Conservation (phyloP, 2,329 filamentous ascomycete genomes). For the Xylaria arbuscula region DNA sequence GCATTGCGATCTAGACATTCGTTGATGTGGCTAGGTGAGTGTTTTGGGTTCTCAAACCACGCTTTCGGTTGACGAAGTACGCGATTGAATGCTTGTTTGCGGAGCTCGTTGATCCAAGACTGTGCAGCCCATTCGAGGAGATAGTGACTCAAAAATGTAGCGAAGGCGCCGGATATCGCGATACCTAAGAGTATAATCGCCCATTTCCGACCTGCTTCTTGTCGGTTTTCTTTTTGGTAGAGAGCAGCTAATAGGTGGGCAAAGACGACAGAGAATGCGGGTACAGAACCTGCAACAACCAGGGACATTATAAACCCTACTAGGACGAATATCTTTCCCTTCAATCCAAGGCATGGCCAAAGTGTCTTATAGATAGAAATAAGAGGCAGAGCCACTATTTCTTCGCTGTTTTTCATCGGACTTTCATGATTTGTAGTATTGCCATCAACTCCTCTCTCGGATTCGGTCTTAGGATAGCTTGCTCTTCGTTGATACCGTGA, state of each 20-base stretch:
- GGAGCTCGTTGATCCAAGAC: conserved; percentile 79
- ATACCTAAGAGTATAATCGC: conserved; percentile 76
- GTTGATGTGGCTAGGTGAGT: conserved; percentile 71
- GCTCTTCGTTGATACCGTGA: conserved; percentile 3
- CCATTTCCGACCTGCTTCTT: conserved; percentile 69
- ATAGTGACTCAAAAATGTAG: conserved; percentile 75
- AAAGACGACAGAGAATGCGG: conserved; percentile 81
- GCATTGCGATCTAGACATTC: conserved; percentile 82
- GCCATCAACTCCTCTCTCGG: background rate
- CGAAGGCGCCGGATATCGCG: conserved; percentile 72
- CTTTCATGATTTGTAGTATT: background rate
- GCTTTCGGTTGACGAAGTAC: conserved; percentile 79
- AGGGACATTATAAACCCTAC: conserved; percentile 71
- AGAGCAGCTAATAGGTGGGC: conserved; percentile 78
- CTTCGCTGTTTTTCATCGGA: background rate
- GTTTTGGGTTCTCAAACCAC: conserved; percentile 80
- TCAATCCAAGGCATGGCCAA: conserved; percentile 70
- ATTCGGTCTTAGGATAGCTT: background rate
- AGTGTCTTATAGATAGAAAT: conserved; percentile 73
- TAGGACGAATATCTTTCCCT: conserved; percentile 65
- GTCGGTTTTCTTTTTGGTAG: conserved; percentile 64
- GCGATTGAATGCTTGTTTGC: conserved; percentile 72
- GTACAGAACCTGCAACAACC: conserved; percentile 73
- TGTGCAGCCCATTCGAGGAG: conserved; percentile 78
- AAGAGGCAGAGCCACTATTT: conserved; percentile 52